A percentile compares a stretch with the other conserved stretches of the same genome.
Conservation (phyloP, 23 red algal genomes). For the Cyanidium caldarium region DNA sequence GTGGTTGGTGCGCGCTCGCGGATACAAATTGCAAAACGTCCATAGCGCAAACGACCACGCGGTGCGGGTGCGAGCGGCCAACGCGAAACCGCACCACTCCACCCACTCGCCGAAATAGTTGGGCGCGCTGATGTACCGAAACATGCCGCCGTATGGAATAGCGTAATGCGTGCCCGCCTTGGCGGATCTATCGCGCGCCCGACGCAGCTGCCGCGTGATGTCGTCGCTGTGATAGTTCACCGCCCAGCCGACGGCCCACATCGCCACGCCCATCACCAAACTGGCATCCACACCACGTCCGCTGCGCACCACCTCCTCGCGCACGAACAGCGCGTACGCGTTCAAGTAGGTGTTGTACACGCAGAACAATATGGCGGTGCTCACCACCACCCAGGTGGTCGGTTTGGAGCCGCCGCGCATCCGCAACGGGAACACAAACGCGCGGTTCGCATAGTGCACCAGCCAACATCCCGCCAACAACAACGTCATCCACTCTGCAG, state of each 20-base stretch:
- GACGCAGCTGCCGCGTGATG: conserved; percentile 5
- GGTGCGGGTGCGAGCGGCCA: conserved; percentile 2
- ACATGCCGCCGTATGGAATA: conserved; percentile 25
- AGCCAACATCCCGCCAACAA: neutral
- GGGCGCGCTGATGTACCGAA: conserved; percentile 12
- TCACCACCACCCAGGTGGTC: conserved; percentile 5
- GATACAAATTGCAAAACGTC: neutral
- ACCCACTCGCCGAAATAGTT: conserved; percentile 22
- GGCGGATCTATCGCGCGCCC: neutral
- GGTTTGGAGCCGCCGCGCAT: conserved; percentile 16
- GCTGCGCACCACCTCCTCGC: conserved; percentile 3
- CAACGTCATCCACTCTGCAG: conserved; percentile 1
- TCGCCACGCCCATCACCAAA: neutral
- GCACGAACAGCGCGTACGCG: conserved; percentile 3
- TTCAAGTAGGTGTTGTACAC: conserved; percentile 14
- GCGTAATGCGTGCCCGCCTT: conserved; percentile 4
- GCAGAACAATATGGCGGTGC: conserved; percentile 7
- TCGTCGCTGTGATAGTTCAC: conserved; percentile 17
- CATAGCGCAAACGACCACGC: conserved; percentile 1
- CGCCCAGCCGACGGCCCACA: conserved; percentile 5
- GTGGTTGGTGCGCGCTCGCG: neutral
- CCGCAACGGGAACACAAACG: conserved; percentile 19
- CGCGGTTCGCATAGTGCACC: conserved; percentile 16
- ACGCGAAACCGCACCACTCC: conserved; percentile 22
- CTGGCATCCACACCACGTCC: neutral